phyloP scores from a whole-genome alignment of 1,284 basidiomycete genomes.

The Cryptococcus jaspeensis region DNA sequence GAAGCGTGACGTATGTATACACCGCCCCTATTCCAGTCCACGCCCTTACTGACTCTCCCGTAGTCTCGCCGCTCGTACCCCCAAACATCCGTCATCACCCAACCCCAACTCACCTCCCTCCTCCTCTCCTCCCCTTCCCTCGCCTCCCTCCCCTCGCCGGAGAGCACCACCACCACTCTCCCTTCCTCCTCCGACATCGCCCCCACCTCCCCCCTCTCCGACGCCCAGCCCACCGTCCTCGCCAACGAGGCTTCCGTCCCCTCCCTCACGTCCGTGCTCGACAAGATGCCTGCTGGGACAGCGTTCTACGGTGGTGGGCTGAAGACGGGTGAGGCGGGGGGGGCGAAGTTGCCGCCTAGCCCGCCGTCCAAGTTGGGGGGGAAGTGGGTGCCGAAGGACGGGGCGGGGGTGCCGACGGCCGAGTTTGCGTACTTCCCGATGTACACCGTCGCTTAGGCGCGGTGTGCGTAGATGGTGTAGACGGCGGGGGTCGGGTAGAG shows the following conservation, averaged over 20 bases:
- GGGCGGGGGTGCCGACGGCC: slow-evolving; percentile 71
- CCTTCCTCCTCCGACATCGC: slow-evolving; percentile 28
- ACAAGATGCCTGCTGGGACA: slow-evolving; percentile 61
- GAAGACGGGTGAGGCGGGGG: slow-evolving; percentile 59
- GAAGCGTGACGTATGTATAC: slow-evolving; percentile 74
- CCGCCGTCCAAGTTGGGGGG: slow-evolving; percentile 55
- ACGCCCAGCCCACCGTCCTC: slow-evolving; percentile 59
- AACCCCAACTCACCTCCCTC: slow-evolving; percentile 73
- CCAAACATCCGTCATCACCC: slow-evolving; percentile 77
- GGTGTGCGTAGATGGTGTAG: neutral
- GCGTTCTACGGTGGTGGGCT: slow-evolving; percentile 62
- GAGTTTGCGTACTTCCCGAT: slow-evolving; percentile 80
- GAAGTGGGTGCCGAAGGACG: slow-evolving; percentile 69
- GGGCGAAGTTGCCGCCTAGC: slow-evolving; percentile 66
- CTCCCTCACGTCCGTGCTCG: slow-evolving; percentile 59
- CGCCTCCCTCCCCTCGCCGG: slow-evolving; percentile 67
- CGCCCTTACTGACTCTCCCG: neutral
- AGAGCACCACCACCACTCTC: slow-evolving; percentile 42
- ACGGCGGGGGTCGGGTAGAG: neutral
- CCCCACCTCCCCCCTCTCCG: slow-evolving; percentile 56
- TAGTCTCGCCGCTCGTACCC: slow-evolving; percentile 75
- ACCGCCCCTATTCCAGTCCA: neutral
- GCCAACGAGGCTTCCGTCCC: slow-evolving; percentile 50
- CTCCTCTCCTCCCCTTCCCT: slow-evolving; percentile 78
- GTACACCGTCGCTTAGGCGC: slow-evolving; percentile 67